Conservation (phyloP, 768 basidiomycete species). For the Hygrophorus russula region DNA sequence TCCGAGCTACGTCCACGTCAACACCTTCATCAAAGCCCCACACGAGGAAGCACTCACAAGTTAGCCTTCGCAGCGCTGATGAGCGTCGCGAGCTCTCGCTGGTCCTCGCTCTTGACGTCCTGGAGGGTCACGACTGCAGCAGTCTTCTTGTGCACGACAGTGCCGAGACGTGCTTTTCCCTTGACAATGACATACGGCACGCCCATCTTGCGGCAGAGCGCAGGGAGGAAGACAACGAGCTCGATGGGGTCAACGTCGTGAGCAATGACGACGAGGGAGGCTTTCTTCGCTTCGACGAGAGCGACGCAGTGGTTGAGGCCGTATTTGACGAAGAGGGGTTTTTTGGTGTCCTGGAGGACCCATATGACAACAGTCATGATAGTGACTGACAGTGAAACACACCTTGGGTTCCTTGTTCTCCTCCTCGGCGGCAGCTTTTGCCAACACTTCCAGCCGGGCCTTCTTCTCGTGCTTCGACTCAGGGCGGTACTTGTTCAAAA, state of each 20-base stretch:
- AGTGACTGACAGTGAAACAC: slow-evolving; percentile 3
- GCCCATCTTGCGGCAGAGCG: slow-evolving; percentile 99
- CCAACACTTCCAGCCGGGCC: slow-evolving; percentile 71
- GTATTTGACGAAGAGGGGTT: slow-evolving; percentile 91
- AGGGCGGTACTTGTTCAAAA: slow-evolving; percentile 94
- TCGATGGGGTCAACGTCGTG: slow-evolving; percentile 99
- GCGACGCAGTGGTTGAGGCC: slow-evolving; percentile 96
- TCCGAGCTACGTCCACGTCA: slow-evolving; percentile 45
- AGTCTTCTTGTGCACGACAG: slow-evolving; percentile 98
- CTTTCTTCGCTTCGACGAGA: slow-evolving; percentile 96
- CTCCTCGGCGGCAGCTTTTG: slow-evolving; percentile 69
- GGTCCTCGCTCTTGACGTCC: slow-evolving; percentile 92
- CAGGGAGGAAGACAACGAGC: slow-evolving; percentile 96
- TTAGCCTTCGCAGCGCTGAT: slow-evolving; percentile 93
- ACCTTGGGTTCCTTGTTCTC: slow-evolving; percentile 53
- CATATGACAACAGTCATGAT: background rate
- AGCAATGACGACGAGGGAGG: slow-evolving; percentile 87
- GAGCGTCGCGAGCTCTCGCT: slow-evolving; percentile 85
- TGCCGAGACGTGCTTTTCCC: slow-evolving; percentile 95
- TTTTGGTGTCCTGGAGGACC: slow-evolving; percentile 63
- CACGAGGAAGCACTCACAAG: slow-evolving; percentile 52
- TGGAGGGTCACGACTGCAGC: slow-evolving; percentile 84
- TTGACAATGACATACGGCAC: slow-evolving; percentile 98
- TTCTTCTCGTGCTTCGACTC: slow-evolving; percentile 98
- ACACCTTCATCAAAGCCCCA: background rate